These are phyloP conservation scores for Pythium utonaiense DNA, from an alignment of 352 stramenopile genomes.

Conservation along the genomic window DNA sequence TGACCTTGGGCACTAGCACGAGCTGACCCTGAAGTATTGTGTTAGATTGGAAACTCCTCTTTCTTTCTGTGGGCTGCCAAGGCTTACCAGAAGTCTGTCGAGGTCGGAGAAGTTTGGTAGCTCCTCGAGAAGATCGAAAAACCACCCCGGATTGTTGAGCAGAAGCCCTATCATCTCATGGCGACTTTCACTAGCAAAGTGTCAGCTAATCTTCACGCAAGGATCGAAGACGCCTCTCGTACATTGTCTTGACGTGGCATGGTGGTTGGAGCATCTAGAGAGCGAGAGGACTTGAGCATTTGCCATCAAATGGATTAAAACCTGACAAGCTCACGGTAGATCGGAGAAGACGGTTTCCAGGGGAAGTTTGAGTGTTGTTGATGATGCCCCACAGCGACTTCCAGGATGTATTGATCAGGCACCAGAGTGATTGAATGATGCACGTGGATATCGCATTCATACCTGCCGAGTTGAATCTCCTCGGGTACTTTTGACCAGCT, in stretches of 20 bases:
- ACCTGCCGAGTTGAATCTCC: constrained; percentile 57
- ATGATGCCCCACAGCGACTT: constrained; percentile 77
- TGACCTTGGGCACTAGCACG: constrained; percentile 72
- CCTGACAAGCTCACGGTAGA: constrained; percentile 48
- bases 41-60: not conserved
- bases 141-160: constrained; percentile 75
- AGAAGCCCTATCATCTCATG: constrained; percentile 74
- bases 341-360: constrained; percentile 67
- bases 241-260: constrained; percentile 78
- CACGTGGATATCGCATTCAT: not conserved
- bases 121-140: constrained; percentile 78
- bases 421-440: not conserved
- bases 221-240: constrained; percentile 13
- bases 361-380: constrained; percentile 75
- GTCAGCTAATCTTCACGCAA: not conserved
- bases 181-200: constrained; percentile 39
- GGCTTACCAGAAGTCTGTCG: constrained; percentile 63
- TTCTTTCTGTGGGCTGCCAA: not conserved
- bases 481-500: constrained; percentile 60
- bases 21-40: constrained; percentile 50
- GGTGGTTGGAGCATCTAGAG: constrained; percentile 55
- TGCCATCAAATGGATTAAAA: not conserved
- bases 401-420: not conserved
- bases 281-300: constrained; percentile 6
- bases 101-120: constrained; percentile 69